Evolutionary conservation across 2,329 filamentous ascomycete genomes (phyloP), one percentile per base, ranked within the genome.

Genomic region (Colletotrichum lini): DNA sequence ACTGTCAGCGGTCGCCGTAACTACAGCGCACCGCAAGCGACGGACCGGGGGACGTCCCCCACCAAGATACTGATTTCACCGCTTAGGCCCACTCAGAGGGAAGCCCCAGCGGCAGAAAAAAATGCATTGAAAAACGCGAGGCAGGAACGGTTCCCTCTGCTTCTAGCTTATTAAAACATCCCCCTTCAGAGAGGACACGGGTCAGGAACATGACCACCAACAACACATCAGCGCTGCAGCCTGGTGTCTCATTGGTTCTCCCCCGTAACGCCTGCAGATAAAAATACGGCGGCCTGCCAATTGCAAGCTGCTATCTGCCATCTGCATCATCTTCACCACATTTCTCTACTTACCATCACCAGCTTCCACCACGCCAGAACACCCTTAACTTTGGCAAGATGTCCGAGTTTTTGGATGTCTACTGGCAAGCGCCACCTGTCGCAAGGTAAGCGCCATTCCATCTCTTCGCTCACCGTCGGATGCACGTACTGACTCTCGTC

Each of bases 401-500:
- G 72, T 72, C 73, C 40, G 70, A 74, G 38, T 54, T 77, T 23
- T 59, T 77, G 62, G 79, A 79, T 42, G 77, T 76, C 72, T 85
- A 81, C 76, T 82, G 81, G 82, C 80, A 78, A 72, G 74, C 82
- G 75, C 83, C 84, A 47, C 78, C 81, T 59, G 77, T 85, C 72
- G 77, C 84, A 72, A 82, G 84, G 84, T 85, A 79, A 77, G 82
- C 69, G 42, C 21, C 21, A 38, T 10, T 44, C 4, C 23, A 18
- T 23, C 30, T 15, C 30, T 10, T 50, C 18, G 40, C 8, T 12
- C 15, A 1, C 30, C 50, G 7, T 3, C 8, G 16, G 12, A 38
- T 40, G 56, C 38, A n/a, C 54, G 38, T 47, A 56, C 74, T 76
- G 47, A 76, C 62, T 52, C 7, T 18, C 40, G 10, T 12, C n/a